Evolutionary conservation across 805 yeast species (phyloP).

Genomic region (Nakazawaea wickerhamii): DNA sequence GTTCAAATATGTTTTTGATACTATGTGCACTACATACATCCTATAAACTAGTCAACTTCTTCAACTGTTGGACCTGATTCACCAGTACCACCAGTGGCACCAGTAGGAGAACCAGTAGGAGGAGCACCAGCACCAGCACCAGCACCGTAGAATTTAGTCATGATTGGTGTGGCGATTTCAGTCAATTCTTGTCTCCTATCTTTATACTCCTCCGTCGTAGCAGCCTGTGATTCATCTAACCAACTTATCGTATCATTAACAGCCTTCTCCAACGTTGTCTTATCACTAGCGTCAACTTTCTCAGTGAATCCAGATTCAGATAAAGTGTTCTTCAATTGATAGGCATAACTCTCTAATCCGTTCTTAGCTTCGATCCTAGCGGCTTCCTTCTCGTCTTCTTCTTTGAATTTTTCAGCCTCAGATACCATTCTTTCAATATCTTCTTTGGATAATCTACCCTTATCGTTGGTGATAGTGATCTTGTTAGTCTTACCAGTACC

Average conservation of each 20-base stretch:
- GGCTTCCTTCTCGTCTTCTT: constrained; percentile 58
- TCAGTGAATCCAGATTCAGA: constrained; percentile 28
- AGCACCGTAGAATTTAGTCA: constrained; percentile 86
- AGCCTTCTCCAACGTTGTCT: constrained; percentile 60
- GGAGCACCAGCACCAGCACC: constrained; percentile 78
- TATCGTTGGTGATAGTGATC: constrained; percentile 41
- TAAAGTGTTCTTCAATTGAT: constrained; percentile 45
- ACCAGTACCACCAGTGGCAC: constrained; percentile 39
- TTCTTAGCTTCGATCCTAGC: constrained; percentile 51
- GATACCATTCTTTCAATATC: constrained; percentile 62
- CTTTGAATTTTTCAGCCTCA: constrained; percentile 60
- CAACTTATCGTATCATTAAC: constrained; percentile 74
- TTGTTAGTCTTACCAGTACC: constrained; percentile 49
- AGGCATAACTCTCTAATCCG: constrained; percentile 52
- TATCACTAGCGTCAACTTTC: constrained; percentile 52
- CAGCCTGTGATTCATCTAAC: constrained; percentile 85
- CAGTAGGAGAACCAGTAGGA: constrained; percentile 55
- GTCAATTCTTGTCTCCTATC: constrained; percentile 91
- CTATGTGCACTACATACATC: too few relatives aligned
- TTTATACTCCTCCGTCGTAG: constrained; percentile 76
- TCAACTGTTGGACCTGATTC: constrained; percentile 48
- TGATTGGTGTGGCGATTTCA: constrained; percentile 85
- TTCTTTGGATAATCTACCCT: constrained; percentile 53
- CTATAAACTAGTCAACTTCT: constrained; percentile 40
- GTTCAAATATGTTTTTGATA: too few relatives aligned